Percentiles rank a stretch among this genome's conserved stretches.
phyloP scores from a whole-genome alignment of 169 alveolate genomes.

The Plasmodium ovale region DNA sequence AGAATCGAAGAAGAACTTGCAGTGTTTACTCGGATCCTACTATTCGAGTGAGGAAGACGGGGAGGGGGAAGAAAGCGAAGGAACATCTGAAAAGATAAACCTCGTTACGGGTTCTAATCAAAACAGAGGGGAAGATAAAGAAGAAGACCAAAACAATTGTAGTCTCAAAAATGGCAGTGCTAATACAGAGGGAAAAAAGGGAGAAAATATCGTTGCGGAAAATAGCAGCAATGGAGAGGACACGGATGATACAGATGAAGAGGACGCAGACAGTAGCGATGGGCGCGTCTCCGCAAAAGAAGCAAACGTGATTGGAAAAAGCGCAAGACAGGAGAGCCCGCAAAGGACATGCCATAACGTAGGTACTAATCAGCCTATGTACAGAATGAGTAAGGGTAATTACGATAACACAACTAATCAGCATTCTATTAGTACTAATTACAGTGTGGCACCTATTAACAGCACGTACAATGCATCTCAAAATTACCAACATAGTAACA shows the following conservation, averaged over 20 bases:
- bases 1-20: conserved; percentile 22
- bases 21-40: conserved; percentile 15
- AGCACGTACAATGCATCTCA: neutral
- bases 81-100: neutral
- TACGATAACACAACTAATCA: neutral
- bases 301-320: no score
- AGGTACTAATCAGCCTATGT: neutral
- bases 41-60: conserved; percentile 54
- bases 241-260: neutral
- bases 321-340: neutral
- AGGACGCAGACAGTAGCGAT: neutral
- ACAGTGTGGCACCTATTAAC: neutral
- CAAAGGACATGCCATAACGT: neutral
- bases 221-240: neutral
- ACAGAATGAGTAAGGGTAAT: neutral
- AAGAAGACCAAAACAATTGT: neutral
- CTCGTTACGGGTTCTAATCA: no score
- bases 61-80: conserved; percentile 10
- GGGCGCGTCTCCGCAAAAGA: no score
- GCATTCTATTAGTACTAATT: neutral
- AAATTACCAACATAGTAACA: no score
- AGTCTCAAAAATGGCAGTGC: neutral
- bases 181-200: neutral
- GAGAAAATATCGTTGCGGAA: neutral
- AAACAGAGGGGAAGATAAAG: neutral